Base-by-base conservation (phyloP, 768 basidiomycete genomes). In the Daedalea quercina region DNA sequence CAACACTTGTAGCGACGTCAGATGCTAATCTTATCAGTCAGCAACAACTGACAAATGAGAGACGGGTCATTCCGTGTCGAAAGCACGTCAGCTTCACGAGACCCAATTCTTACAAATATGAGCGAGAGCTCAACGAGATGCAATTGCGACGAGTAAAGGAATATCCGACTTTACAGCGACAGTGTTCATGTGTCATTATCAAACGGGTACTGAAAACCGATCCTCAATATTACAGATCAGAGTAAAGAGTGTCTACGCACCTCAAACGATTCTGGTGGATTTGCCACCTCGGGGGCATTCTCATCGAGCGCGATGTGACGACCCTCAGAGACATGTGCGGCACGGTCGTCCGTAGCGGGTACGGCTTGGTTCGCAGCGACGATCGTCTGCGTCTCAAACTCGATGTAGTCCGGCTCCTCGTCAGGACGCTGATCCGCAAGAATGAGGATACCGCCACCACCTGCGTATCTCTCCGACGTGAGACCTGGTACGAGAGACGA, bases 401-500 rank as follows among this genome's bases (percentile, higher is more conserved):
- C 78, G 52, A 97, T 85, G 64, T 85, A 85, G 63, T 93, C 88
- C 3, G 77, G 79, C 54, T 80, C 79, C 52, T 86, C 86, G 23
- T 77, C 78, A 9, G 90, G 84, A 58, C 74, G 77, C 44, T 76
- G 76, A 69, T 96, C 94, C 34, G 78, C 71, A 53, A 99, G 68
- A 55, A 99, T 78, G 51, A 99, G 64, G 57, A 98, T 94, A 3
- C 94, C 94, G 43, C 90, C 90, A 19, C 91, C 93, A 34, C 87
- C 85, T 34, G 81, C 83, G 59, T 80, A 84, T 57, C 79, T 81
- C 63, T 86, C 82, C 28, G 80, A 74, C 22, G 71, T 66, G 49
- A 72, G 42, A 6, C 68, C 71, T 7, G 68, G 58, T 23, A 56
- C 55, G 15, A 48, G 28, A 47, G 60, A 42, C 19, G 57, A 41